Percentiles rank a stretch among this genome's conserved stretches.
These are phyloP conservation scores for Bipolaris oryzae DNA, from an alignment of 2,329 filamentous ascomycete genomes.

Conservation along the genomic window DNA sequence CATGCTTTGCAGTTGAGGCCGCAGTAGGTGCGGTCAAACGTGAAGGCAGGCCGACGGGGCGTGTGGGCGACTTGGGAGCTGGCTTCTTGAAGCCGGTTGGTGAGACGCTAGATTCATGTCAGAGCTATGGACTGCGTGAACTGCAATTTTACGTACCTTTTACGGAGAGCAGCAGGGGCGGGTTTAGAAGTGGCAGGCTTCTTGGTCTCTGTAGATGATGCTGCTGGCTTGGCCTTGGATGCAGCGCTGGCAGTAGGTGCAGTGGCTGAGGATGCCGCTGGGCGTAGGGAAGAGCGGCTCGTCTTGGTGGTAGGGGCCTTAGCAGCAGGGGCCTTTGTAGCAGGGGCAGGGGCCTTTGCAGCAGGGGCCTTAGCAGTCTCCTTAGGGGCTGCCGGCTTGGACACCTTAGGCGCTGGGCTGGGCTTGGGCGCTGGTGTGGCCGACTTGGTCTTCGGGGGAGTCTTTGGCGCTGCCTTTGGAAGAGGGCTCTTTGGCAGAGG, in stretches of 20 bases:
- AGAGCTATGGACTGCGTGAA: conserved; percentile 1
- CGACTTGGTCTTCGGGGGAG: conserved; percentile 37
- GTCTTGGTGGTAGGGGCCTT: conserved; percentile 32
- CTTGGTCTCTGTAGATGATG: conserved; percentile 11
- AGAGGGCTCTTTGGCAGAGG: conserved; percentile 44
- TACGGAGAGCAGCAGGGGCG: conserved; percentile 13
- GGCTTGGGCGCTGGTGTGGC: conserved; percentile 28
- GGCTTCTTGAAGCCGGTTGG: conserved; percentile 48
- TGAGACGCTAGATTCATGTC: conserved; percentile 25
- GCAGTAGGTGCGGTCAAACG: conserved; percentile 73
- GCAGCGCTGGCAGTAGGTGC: conserved; percentile 32
- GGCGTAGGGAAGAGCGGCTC: conserved; percentile 35
- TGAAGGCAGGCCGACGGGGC: conserved; percentile 68
- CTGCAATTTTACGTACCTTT: conserved; percentile 17
- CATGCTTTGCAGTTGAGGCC: conserved; percentile 68
- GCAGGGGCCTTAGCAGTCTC: conserved; percentile 26
- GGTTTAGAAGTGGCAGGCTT: conserved; percentile 27
- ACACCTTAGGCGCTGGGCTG: conserved; percentile 23
- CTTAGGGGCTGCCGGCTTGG: conserved; percentile 33
- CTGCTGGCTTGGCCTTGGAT: conserved; percentile 17
- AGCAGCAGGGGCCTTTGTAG: conserved; percentile 7
- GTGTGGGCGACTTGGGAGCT: conserved; percentile 66
- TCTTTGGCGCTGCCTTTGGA: conserved; percentile 36
- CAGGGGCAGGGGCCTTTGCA: conserved; percentile 15
- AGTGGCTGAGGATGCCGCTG: conserved; percentile 30